Conservation (phyloP, 169 alveolate genomes). For the Plasmodium gallinaceum region DNA sequence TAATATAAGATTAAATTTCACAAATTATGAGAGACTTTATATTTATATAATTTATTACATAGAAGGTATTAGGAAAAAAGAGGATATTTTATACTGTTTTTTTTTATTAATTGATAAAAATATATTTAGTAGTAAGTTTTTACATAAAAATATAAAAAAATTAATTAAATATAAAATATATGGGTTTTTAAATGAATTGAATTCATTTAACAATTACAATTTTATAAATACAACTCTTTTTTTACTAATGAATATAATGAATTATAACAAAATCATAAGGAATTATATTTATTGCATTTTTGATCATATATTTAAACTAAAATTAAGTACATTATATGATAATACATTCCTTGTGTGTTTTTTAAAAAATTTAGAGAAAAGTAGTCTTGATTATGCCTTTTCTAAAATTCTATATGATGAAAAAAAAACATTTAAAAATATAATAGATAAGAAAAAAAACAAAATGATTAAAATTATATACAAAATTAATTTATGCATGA, state of each 20-base stretch:
- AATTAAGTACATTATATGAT: constrained; percentile 25
- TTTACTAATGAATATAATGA: constrained; percentile 67
- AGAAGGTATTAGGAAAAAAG: constrained; percentile 54
- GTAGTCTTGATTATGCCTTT: constrained; percentile 71
- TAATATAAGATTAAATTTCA: constrained; percentile 1
- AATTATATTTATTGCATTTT: constrained; percentile 59
- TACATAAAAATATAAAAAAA: constrained; percentile 43
- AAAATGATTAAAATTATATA: constrained; percentile 43
- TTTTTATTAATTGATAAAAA: constrained; percentile 44
- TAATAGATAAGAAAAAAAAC: constrained; percentile 40
- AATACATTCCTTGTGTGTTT: constrained; percentile 8
- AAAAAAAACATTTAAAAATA: constrained; percentile 17
- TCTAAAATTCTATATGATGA: constrained; percentile 47
- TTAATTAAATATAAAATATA: constrained; percentile 50
- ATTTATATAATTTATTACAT: constrained; percentile 29
- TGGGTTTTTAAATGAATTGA: constrained; percentile 18
- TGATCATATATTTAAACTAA: constrained; percentile 53
- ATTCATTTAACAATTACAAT: constrained; percentile 31
- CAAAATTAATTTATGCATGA: constrained; percentile 53
- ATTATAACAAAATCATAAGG: constrained; percentile 46
- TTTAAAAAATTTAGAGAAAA: constrained; percentile 68
- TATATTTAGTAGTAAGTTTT: constrained; percentile 37
- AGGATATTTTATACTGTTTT: constrained; percentile 24
- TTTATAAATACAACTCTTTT: constrained; percentile 18
- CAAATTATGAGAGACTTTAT: constrained; percentile 23